Percentiles rank a stretch among this genome's conserved stretches.
Conservation (phyloP, 129 eudicot genomes). For the Smallanthus sonchifolius region DNA sequence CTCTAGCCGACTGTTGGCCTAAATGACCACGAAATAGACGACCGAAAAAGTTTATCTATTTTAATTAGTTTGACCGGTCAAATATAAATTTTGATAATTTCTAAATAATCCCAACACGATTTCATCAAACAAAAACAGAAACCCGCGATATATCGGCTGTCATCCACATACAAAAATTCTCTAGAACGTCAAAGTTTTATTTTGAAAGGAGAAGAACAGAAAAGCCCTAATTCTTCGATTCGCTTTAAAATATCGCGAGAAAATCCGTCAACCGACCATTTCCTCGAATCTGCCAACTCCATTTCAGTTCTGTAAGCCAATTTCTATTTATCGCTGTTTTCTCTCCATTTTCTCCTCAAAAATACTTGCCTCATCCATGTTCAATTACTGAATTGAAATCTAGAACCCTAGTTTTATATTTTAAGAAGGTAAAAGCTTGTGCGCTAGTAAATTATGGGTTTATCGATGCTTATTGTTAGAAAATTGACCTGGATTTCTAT, state of each 20-base stretch:
- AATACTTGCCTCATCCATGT: not conserved
- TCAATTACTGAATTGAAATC: not conserved
- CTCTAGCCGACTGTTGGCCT: too few species aligned
- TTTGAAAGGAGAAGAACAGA: conserved; percentile 12
- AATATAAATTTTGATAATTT: too few species aligned
- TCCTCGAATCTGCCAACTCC: conserved; percentile 38
- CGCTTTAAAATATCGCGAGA: conserved; percentile 36
- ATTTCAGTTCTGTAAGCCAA: conserved; percentile 33
- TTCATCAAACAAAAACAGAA: not conserved
- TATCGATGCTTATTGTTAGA: not conserved
- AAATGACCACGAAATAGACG: too few species aligned
- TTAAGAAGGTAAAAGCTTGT: not conserved
- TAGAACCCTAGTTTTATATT: conserved; percentile 15
- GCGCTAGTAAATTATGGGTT: not conserved
- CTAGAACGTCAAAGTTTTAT: not conserved
- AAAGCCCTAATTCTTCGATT: conserved; percentile 25
- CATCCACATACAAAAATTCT: conserved; percentile 13
- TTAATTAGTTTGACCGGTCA: too few species aligned
- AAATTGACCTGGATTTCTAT: not conserved
- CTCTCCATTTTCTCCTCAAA: conserved; percentile 23
- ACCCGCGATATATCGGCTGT: conserved; percentile 28
- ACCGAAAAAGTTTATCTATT: too few species aligned
- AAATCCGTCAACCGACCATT: conserved; percentile 23
- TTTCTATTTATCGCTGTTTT: conserved; percentile 37
- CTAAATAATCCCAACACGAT: not conserved